phyloP scores from a whole-genome alignment of 768 basidiomycete genomes.

The Trametes maxima region DNA sequence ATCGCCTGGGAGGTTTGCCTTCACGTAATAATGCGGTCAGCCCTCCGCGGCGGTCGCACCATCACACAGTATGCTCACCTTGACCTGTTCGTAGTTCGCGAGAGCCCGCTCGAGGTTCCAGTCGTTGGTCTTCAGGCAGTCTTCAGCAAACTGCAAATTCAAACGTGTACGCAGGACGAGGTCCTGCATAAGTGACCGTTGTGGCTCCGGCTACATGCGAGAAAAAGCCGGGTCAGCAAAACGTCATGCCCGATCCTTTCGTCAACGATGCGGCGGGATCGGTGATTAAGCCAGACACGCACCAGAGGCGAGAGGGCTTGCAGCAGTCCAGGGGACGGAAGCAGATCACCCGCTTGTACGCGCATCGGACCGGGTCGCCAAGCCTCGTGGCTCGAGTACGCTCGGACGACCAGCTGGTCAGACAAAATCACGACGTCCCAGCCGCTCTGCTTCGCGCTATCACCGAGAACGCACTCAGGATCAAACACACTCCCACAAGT shows the following conservation, averaged over 20 bases:
- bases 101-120: conserved; percentile 85
- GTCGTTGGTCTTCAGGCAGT: conserved; percentile 81
- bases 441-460: conserved; percentile 74
- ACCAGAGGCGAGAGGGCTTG: conserved; percentile 60
- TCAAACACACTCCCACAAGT: conserved; percentile 15
- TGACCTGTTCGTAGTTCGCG: conserved; percentile 86
- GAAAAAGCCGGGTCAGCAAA: conserved; percentile 8
- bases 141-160: conserved; percentile 76
- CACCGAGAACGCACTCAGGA: conserved; percentile 21
- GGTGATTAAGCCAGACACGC: conserved; percentile 27
- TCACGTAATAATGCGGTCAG: conserved; percentile 33
- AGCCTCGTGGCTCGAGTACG: conserved; percentile 80
- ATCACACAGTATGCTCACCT: conserved; percentile 48
- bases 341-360: conserved; percentile 56
- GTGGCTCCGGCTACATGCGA: conserved; percentile 60
- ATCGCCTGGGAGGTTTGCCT: conserved; percentile 41
- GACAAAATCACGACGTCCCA: conserved; percentile 93
- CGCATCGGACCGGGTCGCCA: conserved; percentile 77
- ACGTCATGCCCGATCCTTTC: not conserved
- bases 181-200: conserved; percentile 70
- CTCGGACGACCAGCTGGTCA: conserved; percentile 81
- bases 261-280: conserved; percentile 15
- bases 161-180: conserved; percentile 75
- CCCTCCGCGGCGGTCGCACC: conserved; percentile 7
- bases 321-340: conserved; percentile 40